phyloP scores from a whole-genome alignment of 2,329 filamentous ascomycete species.

The Hymenoscyphus salicellus region DNA sequence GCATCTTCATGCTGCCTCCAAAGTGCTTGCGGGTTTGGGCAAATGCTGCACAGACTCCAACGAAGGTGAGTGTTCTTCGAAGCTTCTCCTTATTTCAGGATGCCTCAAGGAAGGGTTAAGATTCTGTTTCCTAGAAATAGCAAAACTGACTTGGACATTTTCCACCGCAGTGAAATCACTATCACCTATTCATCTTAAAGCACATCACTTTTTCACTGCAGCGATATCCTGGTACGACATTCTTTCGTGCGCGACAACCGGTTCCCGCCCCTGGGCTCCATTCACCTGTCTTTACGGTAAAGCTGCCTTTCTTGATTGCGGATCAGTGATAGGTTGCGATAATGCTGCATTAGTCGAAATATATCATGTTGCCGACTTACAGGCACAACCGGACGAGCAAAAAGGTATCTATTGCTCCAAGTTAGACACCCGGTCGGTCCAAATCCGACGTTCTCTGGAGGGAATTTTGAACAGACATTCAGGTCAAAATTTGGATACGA shows the following conservation, averaged over 20 bases:
- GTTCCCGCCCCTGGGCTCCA: neutral
- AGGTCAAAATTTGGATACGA: neutral
- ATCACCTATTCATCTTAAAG: neutral
- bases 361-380: neutral
- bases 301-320: neutral
- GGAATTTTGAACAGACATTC: neutral
- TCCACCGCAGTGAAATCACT: no score
- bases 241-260: neutral
- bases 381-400: neutral
- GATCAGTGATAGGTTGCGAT: neutral
- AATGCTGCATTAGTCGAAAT: neutral
- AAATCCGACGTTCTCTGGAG: neutral
- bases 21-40: conserved; percentile 39
- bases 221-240: conserved; percentile 19
- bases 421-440: neutral
- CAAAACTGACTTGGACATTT: neutral
- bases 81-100: no score
- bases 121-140: neutral
- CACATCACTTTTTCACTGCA: conserved; percentile 7
- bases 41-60: neutral
- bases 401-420: neutral
- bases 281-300: neutral
- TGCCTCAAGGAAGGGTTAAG: no score
- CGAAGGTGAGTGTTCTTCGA: no score
- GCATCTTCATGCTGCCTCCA: conserved; percentile 49